A percentile compares a stretch with the other conserved stretches of the same genome.
Evolutionary conservation across 768 basidiomycete species (phyloP).

Genomic region (Mycena olivaceomarginata): DNA sequence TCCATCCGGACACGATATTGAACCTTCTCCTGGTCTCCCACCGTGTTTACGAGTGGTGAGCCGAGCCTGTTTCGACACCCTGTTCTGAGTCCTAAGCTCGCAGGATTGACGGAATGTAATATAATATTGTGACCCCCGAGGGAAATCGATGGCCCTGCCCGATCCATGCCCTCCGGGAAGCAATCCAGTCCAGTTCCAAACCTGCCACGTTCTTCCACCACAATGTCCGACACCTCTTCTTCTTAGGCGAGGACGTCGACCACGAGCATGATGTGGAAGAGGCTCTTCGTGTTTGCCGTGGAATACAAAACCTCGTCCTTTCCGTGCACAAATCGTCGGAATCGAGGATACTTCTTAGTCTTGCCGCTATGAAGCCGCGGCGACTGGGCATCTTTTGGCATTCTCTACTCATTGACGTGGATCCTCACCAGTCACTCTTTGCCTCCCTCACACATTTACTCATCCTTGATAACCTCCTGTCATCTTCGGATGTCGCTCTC

Average conservation of each 20-base stretch:
- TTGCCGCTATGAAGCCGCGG: background rate
- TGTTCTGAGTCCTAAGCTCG: too few species aligned
- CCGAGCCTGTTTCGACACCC: too few species aligned
- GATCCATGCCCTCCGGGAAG: background rate
- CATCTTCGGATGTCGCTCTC: too few species aligned
- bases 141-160: too few species aligned
- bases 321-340: background rate
- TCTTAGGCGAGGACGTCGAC: background rate
- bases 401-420: too few species aligned
- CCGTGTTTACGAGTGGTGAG: too few species aligned
- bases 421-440: too few species aligned
- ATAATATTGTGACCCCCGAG: background rate
- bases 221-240: background rate
- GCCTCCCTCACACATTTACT: too few species aligned
- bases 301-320: background rate
- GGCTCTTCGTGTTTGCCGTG: background rate
- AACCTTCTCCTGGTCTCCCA: too few species aligned
- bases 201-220: background rate
- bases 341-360: background rate
- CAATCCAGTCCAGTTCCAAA: background rate
- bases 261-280: background rate
- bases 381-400: background rate
- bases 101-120: background rate
- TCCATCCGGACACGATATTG: too few species aligned
- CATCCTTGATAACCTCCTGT: too few species aligned